Evolutionary conservation across 129 eudicot genomes (phyloP).

Genomic region (Arctium lappa): DNA sequence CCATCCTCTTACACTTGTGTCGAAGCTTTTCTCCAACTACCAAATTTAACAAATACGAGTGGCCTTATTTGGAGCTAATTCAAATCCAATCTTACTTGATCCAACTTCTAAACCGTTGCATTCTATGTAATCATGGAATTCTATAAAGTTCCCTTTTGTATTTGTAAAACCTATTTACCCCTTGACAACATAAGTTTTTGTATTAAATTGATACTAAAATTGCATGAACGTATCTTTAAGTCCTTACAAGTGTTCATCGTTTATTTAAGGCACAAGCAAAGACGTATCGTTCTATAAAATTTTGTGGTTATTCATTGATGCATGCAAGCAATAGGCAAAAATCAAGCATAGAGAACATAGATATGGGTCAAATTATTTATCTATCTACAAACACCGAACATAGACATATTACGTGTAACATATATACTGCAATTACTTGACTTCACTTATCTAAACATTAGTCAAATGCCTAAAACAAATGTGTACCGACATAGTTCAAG

Average conservation of each 20-base stretch:
- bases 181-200: neutral
- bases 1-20: too few species aligned
- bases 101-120: too few species aligned
- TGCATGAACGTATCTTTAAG: neutral
- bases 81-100: too few species aligned
- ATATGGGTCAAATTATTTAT: neutral
- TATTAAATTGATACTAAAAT: neutral
- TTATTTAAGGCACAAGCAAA: neutral
- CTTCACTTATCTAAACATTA: neutral
- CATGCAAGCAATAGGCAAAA: neutral
- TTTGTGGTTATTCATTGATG: neutral
- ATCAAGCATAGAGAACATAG: neutral
- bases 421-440: neutral
- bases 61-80: too few species aligned
- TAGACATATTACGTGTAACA: neutral
- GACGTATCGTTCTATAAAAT: neutral
- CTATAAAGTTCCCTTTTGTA: too few species aligned
- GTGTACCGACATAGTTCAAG: neutral
- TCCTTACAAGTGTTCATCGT: neutral
- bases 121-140: too few species aligned
- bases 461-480: neutral
- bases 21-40: too few species aligned
- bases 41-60: too few species aligned
- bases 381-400: neutral
- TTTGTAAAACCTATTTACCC: neutral